Conservation (phyloP, 2,329 filamentous ascomycete species). For the Endoconidiophora polonica region DNA sequence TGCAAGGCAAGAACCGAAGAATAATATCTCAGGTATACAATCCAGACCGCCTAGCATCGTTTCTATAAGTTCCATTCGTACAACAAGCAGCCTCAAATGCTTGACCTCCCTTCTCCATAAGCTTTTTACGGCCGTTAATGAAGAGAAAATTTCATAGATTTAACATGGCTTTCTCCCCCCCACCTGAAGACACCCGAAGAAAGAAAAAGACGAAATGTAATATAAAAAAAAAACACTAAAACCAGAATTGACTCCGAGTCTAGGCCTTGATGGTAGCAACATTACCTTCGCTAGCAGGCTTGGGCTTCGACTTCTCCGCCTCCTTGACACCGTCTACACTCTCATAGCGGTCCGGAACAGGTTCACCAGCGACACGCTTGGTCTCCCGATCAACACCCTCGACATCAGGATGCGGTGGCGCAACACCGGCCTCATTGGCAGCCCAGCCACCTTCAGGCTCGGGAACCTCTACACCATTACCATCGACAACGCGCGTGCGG, state of each 20-base stretch:
- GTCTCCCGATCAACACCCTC: conserved; percentile 45
- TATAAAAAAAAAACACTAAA: not conserved
- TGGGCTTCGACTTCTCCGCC: conserved; percentile 36
- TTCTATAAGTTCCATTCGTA: too few species aligned
- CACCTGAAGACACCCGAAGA: too few species aligned
- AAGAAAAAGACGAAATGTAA: not conserved
- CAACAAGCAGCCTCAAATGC: too few species aligned
- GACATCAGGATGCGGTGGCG: conserved; percentile 43
- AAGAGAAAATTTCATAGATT: too few species aligned
- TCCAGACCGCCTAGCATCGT: too few species aligned
- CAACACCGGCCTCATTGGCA: conserved; percentile 15
- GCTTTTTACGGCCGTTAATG: too few species aligned
- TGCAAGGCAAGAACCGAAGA: too few species aligned
- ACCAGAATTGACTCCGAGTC: not conserved
- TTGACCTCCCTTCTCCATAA: too few species aligned
- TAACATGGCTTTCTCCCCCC: too few species aligned
- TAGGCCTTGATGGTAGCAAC: conserved; percentile 31
- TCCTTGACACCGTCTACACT: conserved; percentile 44
- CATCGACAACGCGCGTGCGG: conserved; percentile 70
- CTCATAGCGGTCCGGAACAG: conserved; percentile 25
- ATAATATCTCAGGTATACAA: too few species aligned
- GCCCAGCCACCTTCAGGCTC: conserved; percentile 23
- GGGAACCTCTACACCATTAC: conserved; percentile 58
- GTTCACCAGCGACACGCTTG: conserved; percentile 25
- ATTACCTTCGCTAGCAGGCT: conserved; percentile 46